phyloP scores from a whole-genome alignment of 257 asterid genomes.

The Mitragyna speciosa region DNA sequence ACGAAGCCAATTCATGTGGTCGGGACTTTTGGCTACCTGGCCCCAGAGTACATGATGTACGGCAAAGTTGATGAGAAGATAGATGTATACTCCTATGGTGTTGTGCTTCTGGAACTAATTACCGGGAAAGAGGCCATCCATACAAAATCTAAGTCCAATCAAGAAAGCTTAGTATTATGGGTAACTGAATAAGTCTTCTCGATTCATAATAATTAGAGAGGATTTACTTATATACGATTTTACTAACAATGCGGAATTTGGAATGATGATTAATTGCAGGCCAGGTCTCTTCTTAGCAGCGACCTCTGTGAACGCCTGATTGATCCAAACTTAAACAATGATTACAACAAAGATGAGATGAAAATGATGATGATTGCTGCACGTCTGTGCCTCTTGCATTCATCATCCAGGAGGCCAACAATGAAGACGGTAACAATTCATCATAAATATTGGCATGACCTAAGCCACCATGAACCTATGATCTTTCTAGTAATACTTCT shows the following conservation, averaged over 20 bases:
- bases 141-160: constrained; percentile 36
- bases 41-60: constrained; percentile 82
- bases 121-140: constrained; percentile 71
- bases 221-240: background rate
- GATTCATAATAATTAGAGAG: background rate
- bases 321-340: constrained; percentile 57
- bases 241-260: background rate
- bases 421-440: constrained; percentile 52
- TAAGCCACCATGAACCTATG: background rate
- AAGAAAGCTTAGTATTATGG: constrained; percentile 73
- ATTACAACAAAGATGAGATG: constrained; percentile 61
- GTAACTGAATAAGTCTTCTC: constrained; percentile 29
- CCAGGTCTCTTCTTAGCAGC: constrained; percentile 60
- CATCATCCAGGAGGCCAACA: constrained; percentile 80
- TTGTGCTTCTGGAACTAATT: constrained; percentile 72
- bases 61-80: constrained; percentile 87
- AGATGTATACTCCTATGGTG: constrained; percentile 84
- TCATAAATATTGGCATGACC: background rate
- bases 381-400: constrained; percentile 73
- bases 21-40: constrained; percentile 69
- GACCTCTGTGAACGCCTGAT: constrained; percentile 60
- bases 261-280: constrained; percentile 38
- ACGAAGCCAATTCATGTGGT: constrained; percentile 47
- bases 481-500: background rate
- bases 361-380: constrained; percentile 58